Evolutionary conservation across 495 filamentous ascomycete genomes (phyloP), one percentile per base, ranked within the genome.

Genomic region (Penicillium soppii): DNA sequence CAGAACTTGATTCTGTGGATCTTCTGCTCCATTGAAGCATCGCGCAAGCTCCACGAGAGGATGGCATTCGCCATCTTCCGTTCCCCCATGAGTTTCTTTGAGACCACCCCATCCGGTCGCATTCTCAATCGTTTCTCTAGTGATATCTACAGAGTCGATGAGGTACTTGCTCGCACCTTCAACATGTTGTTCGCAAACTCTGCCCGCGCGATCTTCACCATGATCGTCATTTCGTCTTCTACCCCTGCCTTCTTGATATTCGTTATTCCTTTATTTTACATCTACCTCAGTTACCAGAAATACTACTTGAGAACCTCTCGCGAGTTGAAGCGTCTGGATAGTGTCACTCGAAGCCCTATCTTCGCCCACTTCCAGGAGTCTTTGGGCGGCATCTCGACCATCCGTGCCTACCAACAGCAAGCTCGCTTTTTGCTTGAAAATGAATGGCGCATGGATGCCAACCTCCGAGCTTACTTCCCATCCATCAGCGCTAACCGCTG

Each of bases 291-390:
- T 71, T 95, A 97, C 57, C 95, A 99, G 66, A 84, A 94, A 56
- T 99, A 97, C 75, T 99, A 99, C 70, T 80, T 99, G 38, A 82
- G 91, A 46, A 96, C 94, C 20, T 97, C 95, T 43, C 87, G 95
- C 56, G 95, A 99, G 70, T 75, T 99, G 46, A 99, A 97, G 73
- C 83, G 95, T 49, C 75, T 99, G 54, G 95, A 99, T 73, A 97
- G 92, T 67, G 85, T 96, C 47, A 96, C 86, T 56, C 85, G 90
- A 53, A 96, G 91, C 67, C 95, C 95, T 12, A 96, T 99, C 58
- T 99, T 88, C 66, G 95, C 95, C 10, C 95, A 99, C 66, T 99
- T 99, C 73, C 95, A 99, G 60, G 95, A 99, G 68, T 96, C 92
- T 3, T 79, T 99, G 1, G 91, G 89, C 46, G 95, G 94, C 35